These are phyloP conservation scores for Lasiodiplodia citricola DNA, from an alignment of 2,329 filamentous ascomycete species.

Conservation along the genomic window DNA sequence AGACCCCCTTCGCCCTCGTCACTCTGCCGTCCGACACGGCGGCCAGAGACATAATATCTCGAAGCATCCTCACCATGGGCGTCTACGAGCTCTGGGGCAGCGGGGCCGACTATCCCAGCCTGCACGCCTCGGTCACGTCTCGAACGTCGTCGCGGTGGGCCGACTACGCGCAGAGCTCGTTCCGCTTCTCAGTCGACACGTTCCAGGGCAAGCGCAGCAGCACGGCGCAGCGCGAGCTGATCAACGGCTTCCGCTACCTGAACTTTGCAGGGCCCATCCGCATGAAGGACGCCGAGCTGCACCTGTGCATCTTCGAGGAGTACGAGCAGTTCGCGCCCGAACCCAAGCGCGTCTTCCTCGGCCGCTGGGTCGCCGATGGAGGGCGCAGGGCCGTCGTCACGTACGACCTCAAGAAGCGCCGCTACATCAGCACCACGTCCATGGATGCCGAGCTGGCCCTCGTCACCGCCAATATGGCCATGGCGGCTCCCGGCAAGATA, in stretches of 20 bases:
- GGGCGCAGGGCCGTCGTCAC: conserved; percentile 70
- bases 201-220: conserved; percentile 75
- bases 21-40: conserved; percentile 66
- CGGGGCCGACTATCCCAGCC: conserved; percentile 67
- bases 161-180: conserved; percentile 68
- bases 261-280: conserved; percentile 77
- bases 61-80: conserved; percentile 80
- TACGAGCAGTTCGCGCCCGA: conserved; percentile 64
- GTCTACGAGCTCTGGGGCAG: conserved; percentile 90
- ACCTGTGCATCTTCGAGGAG: conserved; percentile 83
- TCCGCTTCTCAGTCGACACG: conserved; percentile 84
- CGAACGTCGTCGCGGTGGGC: conserved; percentile 70
- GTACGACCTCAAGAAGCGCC: conserved; percentile 90
- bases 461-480: conserved; percentile 87
- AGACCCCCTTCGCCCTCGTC: conserved; percentile 89
- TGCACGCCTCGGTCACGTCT: conserved; percentile 69
- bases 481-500: conserved; percentile 79
- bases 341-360: conserved; percentile 73
- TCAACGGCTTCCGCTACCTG: conserved; percentile 82
- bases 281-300: conserved; percentile 72
- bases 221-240: conserved; percentile 71
- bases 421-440: conserved; percentile 93
- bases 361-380: conserved; percentile 70
- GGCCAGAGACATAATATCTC: conserved; percentile 70
- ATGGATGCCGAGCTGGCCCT: conserved; percentile 96